Evolutionary conservation across 345 rosid species (phyloP).

Genomic region (Salix arbutifolia): DNA sequence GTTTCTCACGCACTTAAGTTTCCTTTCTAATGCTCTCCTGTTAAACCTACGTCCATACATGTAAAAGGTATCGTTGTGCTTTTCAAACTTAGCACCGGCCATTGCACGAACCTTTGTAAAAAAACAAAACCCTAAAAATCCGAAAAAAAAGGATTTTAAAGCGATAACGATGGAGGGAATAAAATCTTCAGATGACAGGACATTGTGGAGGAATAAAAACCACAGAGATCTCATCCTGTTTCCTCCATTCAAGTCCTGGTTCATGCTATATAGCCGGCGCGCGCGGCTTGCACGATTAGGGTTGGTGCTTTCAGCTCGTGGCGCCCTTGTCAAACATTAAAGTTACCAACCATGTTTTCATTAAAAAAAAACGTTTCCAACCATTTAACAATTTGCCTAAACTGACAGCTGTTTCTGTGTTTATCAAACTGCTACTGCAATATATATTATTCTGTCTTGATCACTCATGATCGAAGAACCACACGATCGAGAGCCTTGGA

Average conservation of each 20-base stretch:
- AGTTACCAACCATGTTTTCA: background rate
- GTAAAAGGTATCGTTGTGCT: background rate
- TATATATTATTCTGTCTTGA: background rate
- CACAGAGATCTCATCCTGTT: slow-evolving; percentile 29
- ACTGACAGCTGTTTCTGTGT: slow-evolving; percentile 4
- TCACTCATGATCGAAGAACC: background rate
- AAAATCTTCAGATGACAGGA: slow-evolving; percentile 18
- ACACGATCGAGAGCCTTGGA: background rate
- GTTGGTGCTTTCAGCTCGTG: background rate
- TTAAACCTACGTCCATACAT: background rate
- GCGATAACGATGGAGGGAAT: slow-evolving; percentile 8
- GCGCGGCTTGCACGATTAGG: slow-evolving; percentile 5
- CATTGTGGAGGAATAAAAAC: background rate
- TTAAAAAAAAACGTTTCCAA: background rate
- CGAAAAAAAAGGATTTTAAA: background rate
- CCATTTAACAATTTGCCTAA: background rate
- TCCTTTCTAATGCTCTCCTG: background rate
- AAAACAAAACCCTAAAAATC: background rate
- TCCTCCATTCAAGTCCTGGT: background rate
- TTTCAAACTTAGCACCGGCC: slow-evolving; percentile 27
- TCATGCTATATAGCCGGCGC: background rate
- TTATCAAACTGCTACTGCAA: background rate
- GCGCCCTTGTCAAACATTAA: background rate
- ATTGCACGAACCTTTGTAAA: slow-evolving; percentile 31
- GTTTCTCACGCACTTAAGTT: background rate